Evolutionary conservation across 2,329 filamentous ascomycete genomes (phyloP).

Genomic region (Nothophoma quercina): DNA sequence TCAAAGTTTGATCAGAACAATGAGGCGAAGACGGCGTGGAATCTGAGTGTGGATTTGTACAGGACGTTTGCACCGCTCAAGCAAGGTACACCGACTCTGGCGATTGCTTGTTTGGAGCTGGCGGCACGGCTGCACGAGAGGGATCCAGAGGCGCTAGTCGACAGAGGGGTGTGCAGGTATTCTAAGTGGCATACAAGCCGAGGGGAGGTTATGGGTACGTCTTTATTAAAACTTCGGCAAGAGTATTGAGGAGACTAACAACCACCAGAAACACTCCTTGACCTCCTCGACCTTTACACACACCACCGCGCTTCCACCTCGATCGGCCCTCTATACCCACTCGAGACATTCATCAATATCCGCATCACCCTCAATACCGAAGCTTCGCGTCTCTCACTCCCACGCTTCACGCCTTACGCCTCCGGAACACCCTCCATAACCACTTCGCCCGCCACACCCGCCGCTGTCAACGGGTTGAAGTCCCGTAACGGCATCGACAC

Average conservation of each 20-base stretch:
- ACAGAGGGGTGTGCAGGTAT: slow-evolving; percentile 57
- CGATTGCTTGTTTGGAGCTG: slow-evolving; percentile 81
- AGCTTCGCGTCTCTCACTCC: slow-evolving; percentile 67
- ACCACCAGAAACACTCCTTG: slow-evolving; percentile 80
- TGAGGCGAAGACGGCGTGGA: slow-evolving; percentile 75
- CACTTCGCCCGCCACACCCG: slow-evolving; percentile 6
- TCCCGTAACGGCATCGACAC: slow-evolving; percentile 46
- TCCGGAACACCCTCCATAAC: slow-evolving; percentile 35
- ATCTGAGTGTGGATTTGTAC: slow-evolving; percentile 87
- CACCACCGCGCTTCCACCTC: slow-evolving; percentile 79
- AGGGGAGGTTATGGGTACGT: slow-evolving; percentile 55
- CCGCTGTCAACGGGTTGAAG: slow-evolving; percentile 34
- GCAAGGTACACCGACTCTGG: slow-evolving; percentile 85
- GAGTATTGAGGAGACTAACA: neutral
- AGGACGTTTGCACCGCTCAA: slow-evolving; percentile 93
- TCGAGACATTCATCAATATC: slow-evolving; percentile 82
- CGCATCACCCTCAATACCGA: slow-evolving; percentile 88
- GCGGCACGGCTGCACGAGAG: slow-evolving; percentile 72
- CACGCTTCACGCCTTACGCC: slow-evolving; percentile 65
- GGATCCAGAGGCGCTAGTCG: slow-evolving; percentile 58
- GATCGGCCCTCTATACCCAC: slow-evolving; percentile 73
- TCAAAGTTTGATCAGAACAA: slow-evolving; percentile 62
- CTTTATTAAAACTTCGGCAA: neutral
- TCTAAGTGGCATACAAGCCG: slow-evolving; percentile 53
- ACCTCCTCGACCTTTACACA: slow-evolving; percentile 90